Evolutionary conservation across 2,329 filamentous ascomycete genomes (phyloP), one percentile per base, ranked within the genome.

Genomic region (Paecilomyces variotii): DNA sequence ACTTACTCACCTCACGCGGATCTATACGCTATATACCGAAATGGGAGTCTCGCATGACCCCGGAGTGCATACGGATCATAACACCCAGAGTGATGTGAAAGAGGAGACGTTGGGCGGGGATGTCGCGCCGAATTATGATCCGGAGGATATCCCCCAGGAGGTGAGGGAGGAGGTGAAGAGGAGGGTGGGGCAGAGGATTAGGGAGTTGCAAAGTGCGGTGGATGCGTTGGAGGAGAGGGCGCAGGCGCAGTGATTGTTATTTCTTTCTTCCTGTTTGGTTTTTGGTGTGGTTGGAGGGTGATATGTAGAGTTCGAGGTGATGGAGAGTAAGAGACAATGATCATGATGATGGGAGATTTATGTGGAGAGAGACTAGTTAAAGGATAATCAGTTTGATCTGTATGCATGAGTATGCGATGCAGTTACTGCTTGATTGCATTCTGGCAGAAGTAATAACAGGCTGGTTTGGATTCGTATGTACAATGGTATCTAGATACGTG

Each of bases 191-290:
- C 72, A 75, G 62, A 67, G 77, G 65, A 68, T 80, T 57, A 68
- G 78, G 64, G 78, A 80, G 67, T 70, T 80, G 69, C 72, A 73
- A 62, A 72, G 69, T 70, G 78, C 76, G 24, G 73, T 80, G 57
- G 64, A 71, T 65, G 65, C 60, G 14, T 67, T 80, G 63, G 77
- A 80, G 66, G 69, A 73, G 61, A 72, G 68, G 65, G 76, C 72
- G 24, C 57, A 63, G 53, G 71, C 69, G 57, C 72, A 78, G 57
- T 74, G 57, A 64, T 55, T 45, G 32, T 24, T 56, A 50, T 58
- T 28, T 14, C 32, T 30, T 14, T 53, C 25, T 53, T 1, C 7
- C 27, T 53, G 1, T 50, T 14, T 50, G 7, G 10, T 1, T 50
- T 50, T 49, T 50, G 6, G 19, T 50, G 45, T 14, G 45, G 45